Evolutionary conservation across 305 asterid species (phyloP).

Genomic region (Euphrasia arctica): DNA sequence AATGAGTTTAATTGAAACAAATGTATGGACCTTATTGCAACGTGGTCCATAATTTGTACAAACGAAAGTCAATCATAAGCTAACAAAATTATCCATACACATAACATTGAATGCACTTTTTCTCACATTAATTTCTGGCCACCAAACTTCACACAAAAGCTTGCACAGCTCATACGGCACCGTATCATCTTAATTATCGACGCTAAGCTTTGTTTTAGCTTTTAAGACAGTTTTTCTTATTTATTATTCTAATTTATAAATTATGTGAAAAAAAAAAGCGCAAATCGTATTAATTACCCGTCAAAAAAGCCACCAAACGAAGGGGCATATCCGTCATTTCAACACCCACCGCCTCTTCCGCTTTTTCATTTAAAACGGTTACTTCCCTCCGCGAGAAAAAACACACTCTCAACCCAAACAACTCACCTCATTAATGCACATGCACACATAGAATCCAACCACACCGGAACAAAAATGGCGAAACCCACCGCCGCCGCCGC

Average conservation of each 20-base stretch:
- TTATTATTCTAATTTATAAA: neutral
- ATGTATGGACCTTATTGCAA: too few relatives aligned
- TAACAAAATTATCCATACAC: neutral
- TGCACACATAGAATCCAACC: constrained; percentile 24
- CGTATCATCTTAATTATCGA: too few relatives aligned
- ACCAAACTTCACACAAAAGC: constrained; percentile 34
- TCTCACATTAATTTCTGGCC: constrained; percentile 29
- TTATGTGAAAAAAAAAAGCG: too few relatives aligned
- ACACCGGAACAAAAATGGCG: constrained; percentile 28
- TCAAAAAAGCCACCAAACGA: constrained; percentile 21
- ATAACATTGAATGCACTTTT: constrained; percentile 18
- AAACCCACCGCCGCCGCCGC: constrained; percentile 30
- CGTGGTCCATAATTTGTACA: too few relatives aligned
- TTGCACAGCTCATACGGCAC: too few relatives aligned
- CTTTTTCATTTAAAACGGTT: constrained; percentile 45
- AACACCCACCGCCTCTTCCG: neutral
- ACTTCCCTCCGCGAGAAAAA: constrained; percentile 43
- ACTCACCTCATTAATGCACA: constrained; percentile 21
- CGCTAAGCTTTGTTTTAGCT: too few relatives aligned
- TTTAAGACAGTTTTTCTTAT: too few relatives aligned
- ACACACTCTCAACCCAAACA: constrained; percentile 7
- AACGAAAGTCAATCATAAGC: too few relatives aligned
- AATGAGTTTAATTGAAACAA: too few relatives aligned
- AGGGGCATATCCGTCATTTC: constrained; percentile 37
- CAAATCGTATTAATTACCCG: neutral